phyloP scores from a whole-genome alignment of 495 filamentous ascomycete species.

The Daldinia loculata region DNA sequence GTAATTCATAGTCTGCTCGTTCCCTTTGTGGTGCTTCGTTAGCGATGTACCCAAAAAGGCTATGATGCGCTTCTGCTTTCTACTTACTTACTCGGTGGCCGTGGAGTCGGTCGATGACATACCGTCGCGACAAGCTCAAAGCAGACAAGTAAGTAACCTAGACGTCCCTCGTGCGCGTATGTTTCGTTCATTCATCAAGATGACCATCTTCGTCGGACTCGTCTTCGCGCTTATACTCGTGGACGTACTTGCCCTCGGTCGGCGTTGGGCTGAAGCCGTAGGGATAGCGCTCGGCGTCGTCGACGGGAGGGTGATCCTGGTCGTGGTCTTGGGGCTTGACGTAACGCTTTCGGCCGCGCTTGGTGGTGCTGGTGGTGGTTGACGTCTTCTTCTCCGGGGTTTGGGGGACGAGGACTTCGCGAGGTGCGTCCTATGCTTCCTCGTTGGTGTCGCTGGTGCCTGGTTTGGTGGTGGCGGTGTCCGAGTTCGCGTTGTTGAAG shows the following conservation, averaged over 20 bases:
- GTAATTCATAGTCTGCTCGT: too few species aligned
- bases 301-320: not conserved
- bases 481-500: not conserved
- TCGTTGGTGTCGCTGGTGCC: not conserved
- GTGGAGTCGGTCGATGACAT: not conserved
- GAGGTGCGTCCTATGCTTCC: not conserved
- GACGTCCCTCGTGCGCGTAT: not conserved
- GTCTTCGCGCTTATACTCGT: not conserved
- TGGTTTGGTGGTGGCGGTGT: too few species aligned
- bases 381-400: not conserved
- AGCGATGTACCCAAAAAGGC: not conserved
- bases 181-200: not conserved
- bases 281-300: conserved; percentile 1
- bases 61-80: not conserved
- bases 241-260: not conserved
- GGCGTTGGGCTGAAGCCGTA: conserved; percentile 2
- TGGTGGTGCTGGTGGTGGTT: not conserved
- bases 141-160: not conserved
- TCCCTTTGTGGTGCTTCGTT: not conserved
- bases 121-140: not conserved
- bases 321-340: not conserved
- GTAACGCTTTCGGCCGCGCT: not conserved
- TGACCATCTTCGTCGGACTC: not conserved
- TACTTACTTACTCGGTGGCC: not conserved
- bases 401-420: not conserved